A percentile compares a stretch with the other conserved stretches of the same genome.
These are phyloP conservation scores for Coemansia javaensis DNA, from an alignment of 192 early-diverging fungal species.

Conservation along the genomic window DNA sequence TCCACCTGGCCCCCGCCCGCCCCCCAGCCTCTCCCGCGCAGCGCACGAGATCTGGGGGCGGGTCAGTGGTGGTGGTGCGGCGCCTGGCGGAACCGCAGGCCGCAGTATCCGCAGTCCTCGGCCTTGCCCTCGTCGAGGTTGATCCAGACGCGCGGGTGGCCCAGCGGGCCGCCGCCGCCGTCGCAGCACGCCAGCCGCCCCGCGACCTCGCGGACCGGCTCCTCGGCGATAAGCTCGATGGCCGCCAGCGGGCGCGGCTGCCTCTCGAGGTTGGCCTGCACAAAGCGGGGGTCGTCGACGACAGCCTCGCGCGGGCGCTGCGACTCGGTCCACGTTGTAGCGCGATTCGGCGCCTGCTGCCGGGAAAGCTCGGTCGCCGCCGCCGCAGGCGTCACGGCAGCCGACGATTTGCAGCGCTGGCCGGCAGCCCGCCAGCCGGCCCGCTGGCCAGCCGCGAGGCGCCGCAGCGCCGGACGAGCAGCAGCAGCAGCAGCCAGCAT, in stretches of 20 bases:
- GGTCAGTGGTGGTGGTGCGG: constrained; percentile 57
- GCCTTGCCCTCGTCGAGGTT: constrained; percentile 65
- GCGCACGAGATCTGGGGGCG: neutral
- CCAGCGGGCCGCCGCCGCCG: constrained; percentile 80
- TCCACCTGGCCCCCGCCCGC: too few relatives aligned
- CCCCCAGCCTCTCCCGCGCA: too few relatives aligned
- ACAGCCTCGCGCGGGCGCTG: constrained; percentile 69
- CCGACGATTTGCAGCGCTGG: constrained; percentile 40
- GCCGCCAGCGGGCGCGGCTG: constrained; percentile 90
- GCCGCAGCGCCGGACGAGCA: constrained; percentile 21
- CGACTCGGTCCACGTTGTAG: constrained; percentile 66
- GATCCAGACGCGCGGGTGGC: constrained; percentile 92
- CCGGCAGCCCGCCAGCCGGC: constrained; percentile 1
- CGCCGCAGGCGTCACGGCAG: constrained; percentile 10
- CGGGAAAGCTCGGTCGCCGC: constrained; percentile 22
- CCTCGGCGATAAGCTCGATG: constrained; percentile 85
- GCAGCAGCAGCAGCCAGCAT: constrained; percentile 17
- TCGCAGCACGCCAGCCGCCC: constrained; percentile 75
- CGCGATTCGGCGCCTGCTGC: constrained; percentile 77
- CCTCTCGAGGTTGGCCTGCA: constrained; percentile 71
- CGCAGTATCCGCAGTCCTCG: constrained; percentile 77
- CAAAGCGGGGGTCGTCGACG: constrained; percentile 78
- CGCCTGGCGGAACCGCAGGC: constrained; percentile 75
- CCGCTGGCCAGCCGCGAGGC: constrained; percentile 7
- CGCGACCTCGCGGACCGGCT: constrained; percentile 75